Evolutionary conservation across 1,284 basidiomycete genomes (phyloP).

Genomic region (Bjerkandera adusta): DNA sequence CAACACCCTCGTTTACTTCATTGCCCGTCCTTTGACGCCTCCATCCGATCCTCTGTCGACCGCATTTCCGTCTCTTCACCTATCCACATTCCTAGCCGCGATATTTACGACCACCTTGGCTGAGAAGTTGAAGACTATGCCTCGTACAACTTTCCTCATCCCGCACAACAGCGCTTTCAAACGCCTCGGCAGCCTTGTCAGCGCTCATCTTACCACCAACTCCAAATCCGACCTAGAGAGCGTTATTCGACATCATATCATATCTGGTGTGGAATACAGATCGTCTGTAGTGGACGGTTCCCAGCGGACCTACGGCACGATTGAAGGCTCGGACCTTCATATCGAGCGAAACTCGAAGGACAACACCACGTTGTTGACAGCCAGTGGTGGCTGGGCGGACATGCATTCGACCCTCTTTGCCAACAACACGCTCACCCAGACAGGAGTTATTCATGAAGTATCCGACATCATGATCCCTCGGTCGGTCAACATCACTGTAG

Average conservation of each 20-base stretch:
- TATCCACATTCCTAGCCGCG: slow-evolving; percentile 89
- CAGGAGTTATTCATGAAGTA: slow-evolving; percentile 90
- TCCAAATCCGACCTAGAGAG: slow-evolving; percentile 78
- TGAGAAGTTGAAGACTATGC: slow-evolving; percentile 61
- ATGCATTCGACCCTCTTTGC: slow-evolving; percentile 58
- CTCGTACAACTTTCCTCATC: slow-evolving; percentile 82
- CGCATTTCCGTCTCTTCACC: slow-evolving; percentile 78
- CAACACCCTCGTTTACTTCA: slow-evolving; percentile 86
- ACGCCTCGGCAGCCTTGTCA: slow-evolving; percentile 80
- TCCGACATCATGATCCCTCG: slow-evolving; percentile 89
- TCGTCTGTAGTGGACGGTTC: slow-evolving; percentile 60
- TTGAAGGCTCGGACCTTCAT: slow-evolving; percentile 74
- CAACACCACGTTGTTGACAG: slow-evolving; percentile 50
- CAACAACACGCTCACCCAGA: slow-evolving; percentile 76
- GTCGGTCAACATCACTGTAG: slow-evolving; percentile 81
- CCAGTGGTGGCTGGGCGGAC: slow-evolving; percentile 76
- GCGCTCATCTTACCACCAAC: slow-evolving; percentile 77
- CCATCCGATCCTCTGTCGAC: slow-evolving; percentile 83
- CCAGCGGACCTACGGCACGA: slow-evolving; percentile 65
- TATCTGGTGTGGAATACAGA: slow-evolving; percentile 79
- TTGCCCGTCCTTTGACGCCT: slow-evolving; percentile 80
- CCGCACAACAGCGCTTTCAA: slow-evolving; percentile 90
- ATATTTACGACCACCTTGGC: slow-evolving; percentile 84
- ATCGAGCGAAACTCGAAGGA: slow-evolving; percentile 42
- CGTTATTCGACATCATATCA: slow-evolving; percentile 83